Conservation (phyloP, 345 rosid genomes). For the Durio zibethinus region DNA sequence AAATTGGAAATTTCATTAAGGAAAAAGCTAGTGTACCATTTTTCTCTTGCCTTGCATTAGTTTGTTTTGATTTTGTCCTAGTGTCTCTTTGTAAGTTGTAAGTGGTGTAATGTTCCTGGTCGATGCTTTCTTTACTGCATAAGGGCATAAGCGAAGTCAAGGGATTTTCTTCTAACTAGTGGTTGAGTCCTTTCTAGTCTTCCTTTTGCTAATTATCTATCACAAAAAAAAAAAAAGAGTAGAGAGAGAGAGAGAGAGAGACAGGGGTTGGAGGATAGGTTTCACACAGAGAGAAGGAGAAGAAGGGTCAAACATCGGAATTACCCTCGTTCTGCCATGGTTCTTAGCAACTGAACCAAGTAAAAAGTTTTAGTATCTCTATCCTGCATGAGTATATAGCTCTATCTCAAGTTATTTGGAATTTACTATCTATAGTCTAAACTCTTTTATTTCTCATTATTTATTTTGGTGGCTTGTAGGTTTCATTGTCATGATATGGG, state of each 20-base stretch:
- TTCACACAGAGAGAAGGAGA: neutral
- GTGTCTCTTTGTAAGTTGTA: neutral
- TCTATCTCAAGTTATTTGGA: neutral
- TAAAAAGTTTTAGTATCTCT: neutral
- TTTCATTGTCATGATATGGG: constrained; percentile 46
- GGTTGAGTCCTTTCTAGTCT: neutral
- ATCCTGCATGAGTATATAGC: neutral
- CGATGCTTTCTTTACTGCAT: neutral
- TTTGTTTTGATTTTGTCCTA: neutral
- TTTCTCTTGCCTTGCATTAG: neutral
- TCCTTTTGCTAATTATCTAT: neutral
- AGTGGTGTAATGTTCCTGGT: neutral
- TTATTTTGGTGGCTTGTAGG: constrained; percentile 33
- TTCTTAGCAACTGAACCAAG: neutral
- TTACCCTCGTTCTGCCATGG: neutral
- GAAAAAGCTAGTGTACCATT: neutral
- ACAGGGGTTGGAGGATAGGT: neutral
- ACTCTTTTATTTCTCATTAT: neutral
- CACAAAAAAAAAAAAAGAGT: neutral
- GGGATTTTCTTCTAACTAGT: neutral
- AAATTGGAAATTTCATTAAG: neutral
- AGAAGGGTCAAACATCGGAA: neutral
- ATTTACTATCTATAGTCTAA: neutral
- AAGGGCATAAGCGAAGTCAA: neutral
- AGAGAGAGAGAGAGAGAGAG: neutral